Base-by-base conservation (phyloP, 179 eudicot species). In the Silene noctiflora region DNA sequence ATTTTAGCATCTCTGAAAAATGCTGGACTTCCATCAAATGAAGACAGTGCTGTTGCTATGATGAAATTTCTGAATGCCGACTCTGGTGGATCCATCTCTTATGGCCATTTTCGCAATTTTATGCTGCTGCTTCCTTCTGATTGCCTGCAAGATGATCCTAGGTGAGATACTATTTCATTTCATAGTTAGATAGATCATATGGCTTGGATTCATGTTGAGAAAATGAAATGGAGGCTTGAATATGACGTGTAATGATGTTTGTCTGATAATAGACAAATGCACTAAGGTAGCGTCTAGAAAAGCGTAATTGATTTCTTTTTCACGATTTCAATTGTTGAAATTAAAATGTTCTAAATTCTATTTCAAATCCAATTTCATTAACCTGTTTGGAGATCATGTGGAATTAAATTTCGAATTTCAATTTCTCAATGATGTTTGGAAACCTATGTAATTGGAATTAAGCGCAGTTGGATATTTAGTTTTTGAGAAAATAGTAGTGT, bases 21-120 rank as follows among this genome's bases (percentile, higher is more conserved):
- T 86, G 98, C 96, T 11, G 97, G 94, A 65, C 94, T 92, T 79
- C 96, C 97, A 70, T 90, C 97, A 62, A 94, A 91, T 77, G 96
- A 94, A 85, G 97, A 94, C 78, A 89, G 89, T 83, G 98, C 96
- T 76, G 83, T 83, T 72, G 96, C 97, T 62, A 92, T 94, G 97
- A 91, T 89, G 95, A 89, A 97, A 69, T 91, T 91, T 91, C 81
- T 95, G 75, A 95, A 84, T 80, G 91, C 93, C 11, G 99, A 93
- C 63, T 74, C 91, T 4, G 97, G 87, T 80, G 96, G 91, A 77
- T 91, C 94, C 67, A 91, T 95, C 72, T 94, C 98, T n/a, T 94
- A 94, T 86, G 97, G 97, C 42, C 98, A 94, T 87, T 94, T 94
- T 76, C 88, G 97, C 71, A 92, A 89, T 76, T 92, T 92, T 64